These are phyloP conservation scores for Tylopilus intermedius DNA, from an alignment of 768 basidiomycete species.

Conservation along the genomic window DNA sequence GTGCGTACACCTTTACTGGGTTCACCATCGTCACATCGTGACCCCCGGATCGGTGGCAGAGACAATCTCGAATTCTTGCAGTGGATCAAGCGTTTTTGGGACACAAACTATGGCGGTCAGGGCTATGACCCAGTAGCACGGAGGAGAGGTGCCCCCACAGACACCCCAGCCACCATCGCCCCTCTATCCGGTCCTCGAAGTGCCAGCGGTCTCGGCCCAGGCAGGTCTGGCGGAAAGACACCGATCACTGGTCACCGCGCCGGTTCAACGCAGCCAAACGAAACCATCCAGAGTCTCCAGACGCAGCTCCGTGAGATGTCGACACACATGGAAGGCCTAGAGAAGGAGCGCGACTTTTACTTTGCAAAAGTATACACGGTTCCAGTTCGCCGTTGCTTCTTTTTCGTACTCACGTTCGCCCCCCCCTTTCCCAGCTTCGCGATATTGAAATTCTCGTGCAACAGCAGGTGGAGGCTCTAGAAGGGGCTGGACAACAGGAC, in stretches of 20 bases:
- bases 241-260: conserved; percentile 66
- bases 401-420: neutral
- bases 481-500: conserved; percentile 54
- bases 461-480: conserved; percentile 62
- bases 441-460: conserved; percentile 95
- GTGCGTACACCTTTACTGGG: conserved; percentile 43
- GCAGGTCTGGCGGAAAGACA: conserved; percentile 63
- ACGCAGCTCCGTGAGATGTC: conserved; percentile 79
- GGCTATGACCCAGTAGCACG: conserved; percentile 82
- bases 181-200: conserved; percentile 47
- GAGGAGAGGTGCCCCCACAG: conserved; percentile 71
- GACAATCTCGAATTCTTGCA: conserved; percentile 99
- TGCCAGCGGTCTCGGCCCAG: conserved; percentile 34
- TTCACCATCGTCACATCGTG: conserved; percentile 12
- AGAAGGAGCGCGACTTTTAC: conserved; percentile 98
- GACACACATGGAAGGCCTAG: conserved; percentile 78
- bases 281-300: conserved; percentile 63
- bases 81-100: conserved; percentile 97
- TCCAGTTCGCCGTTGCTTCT: conserved; percentile 3
- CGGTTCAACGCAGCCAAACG: conserved; percentile 61
- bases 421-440: conserved; percentile 55
- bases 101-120: conserved; percentile 81
- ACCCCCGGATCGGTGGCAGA: conserved; percentile 35
- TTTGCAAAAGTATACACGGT: conserved; percentile 75
- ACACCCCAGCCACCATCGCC: conserved; percentile 74